phyloP scores from a whole-genome alignment of 495 filamentous ascomycete genomes.

The Parachaetomium inaequale region DNA sequence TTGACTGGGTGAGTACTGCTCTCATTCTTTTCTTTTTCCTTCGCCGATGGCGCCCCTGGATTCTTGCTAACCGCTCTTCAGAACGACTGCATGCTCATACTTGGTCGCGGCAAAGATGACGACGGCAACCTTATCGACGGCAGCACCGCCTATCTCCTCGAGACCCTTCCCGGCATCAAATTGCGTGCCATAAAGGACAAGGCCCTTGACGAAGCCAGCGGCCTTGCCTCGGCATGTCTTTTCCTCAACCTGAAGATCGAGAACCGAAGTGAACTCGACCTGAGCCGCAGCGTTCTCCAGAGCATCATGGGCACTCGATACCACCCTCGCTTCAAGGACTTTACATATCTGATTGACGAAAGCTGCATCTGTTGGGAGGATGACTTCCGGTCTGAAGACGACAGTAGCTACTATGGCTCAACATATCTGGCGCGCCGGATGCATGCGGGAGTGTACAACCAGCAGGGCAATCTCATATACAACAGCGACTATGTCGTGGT shows the following conservation, averaged over 20 bases:
- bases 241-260: constrained; percentile 9
- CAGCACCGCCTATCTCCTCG: background rate
- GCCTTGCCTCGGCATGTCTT: background rate
- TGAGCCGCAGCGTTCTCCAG: background rate
- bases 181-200: background rate
- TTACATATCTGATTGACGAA: background rate
- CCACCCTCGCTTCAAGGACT: background rate
- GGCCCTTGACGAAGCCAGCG: background rate
- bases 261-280: background rate
- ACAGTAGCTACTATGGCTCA: background rate
- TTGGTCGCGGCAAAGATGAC: background rate
- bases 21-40: background rate
- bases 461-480: background rate
- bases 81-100: constrained; percentile 14
- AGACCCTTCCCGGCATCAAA: background rate
- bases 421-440: background rate
- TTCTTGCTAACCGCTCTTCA: background rate
- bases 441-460: background rate
- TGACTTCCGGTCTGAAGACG: background rate
- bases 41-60: background rate
- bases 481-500: background rate
- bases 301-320: background rate
- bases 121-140: constrained; percentile 1
- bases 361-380: background rate
- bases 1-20: constrained; percentile 9